Evolutionary conservation across 768 basidiomycete species (phyloP).

Genomic region (Polyporus arcularius): DNA sequence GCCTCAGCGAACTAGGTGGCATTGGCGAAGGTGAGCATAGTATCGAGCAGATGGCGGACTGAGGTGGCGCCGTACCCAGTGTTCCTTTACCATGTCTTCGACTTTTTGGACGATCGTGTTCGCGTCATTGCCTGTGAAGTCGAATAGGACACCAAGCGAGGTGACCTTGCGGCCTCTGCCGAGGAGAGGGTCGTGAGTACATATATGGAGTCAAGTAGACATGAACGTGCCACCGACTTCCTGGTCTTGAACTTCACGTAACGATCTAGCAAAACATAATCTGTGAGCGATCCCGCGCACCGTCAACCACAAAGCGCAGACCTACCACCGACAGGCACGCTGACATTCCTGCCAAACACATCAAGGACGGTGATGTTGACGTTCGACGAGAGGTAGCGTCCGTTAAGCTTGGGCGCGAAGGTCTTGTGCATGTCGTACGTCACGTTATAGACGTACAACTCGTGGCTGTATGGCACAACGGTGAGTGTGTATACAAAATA

Average conservation of each 20-base stretch:
- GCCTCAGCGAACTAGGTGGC: conserved; percentile 66
- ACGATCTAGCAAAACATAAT: conserved; percentile 38
- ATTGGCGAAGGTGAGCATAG: not conserved
- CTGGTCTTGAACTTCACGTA: conserved; percentile 73
- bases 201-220: not conserved
- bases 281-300: not conserved
- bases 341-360: conserved; percentile 35
- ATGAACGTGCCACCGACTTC: conserved; percentile 47
- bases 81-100: conserved; percentile 73
- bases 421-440: conserved; percentile 72
- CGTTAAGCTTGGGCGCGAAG: conserved; percentile 65
- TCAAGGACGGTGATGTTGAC: conserved; percentile 76
- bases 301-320: not conserved
- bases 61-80: conserved; percentile 52
- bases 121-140: conserved; percentile 70
- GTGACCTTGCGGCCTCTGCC: conserved; percentile 69
- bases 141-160: conserved; percentile 75
- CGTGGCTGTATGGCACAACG: conserved; percentile 53
- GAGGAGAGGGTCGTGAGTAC: not conserved
- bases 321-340: conserved; percentile 48
- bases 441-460: conserved; percentile 73
- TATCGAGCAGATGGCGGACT: too few relatives aligned
- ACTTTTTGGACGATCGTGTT: conserved; percentile 79
- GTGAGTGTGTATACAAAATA: too few relatives aligned
- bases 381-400: conserved; percentile 82